These are phyloP conservation scores for Solanum lignicaule DNA, from an alignment of 257 asterid genomes.

Conservation along the genomic window DNA sequence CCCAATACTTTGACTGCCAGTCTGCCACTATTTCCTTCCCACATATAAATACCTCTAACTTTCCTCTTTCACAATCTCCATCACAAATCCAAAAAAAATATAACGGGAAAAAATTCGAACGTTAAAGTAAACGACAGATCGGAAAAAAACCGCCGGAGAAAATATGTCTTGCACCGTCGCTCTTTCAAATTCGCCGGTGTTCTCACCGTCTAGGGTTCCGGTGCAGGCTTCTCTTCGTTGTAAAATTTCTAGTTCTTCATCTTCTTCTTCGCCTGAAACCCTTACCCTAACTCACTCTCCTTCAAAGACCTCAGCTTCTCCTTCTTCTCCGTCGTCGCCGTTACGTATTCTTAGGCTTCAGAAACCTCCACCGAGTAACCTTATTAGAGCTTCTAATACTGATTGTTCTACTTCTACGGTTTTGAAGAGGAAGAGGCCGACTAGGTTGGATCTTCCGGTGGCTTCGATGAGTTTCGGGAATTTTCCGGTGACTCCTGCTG, in stretches of 20 bases:
- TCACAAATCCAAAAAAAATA: neutral
- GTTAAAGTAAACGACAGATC: neutral
- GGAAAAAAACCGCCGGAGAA: neutral
- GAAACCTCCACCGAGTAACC: constrained; percentile 38
- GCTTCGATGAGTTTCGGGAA: constrained; percentile 4
- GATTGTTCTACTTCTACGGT: constrained; percentile 16
- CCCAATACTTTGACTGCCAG: neutral
- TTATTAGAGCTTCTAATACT: constrained; percentile 30
- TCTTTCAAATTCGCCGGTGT: constrained; percentile 54
- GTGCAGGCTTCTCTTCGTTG: constrained; percentile 6
- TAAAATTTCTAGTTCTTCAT: neutral
- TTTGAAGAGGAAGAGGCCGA: constrained; percentile 58
- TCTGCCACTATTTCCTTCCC: neutral
- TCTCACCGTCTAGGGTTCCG: constrained; percentile 26
- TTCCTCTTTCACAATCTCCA: neutral
- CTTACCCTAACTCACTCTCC: neutral
- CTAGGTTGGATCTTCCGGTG: constrained; percentile 41
- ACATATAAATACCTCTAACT: neutral
- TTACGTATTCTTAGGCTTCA: constrained; percentile 44
- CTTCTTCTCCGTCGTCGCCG: constrained; percentile 40
- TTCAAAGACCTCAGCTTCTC: constrained; percentile 16
- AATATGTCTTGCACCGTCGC: constrained; percentile 41
- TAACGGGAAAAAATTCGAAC: constrained; percentile 7
- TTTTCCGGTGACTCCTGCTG: constrained; percentile 12
- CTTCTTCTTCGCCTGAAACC: constrained; percentile 23